These are phyloP conservation scores for Penicillium daleae DNA, from an alignment of 495 filamentous ascomycete species.

Conservation along the genomic window DNA sequence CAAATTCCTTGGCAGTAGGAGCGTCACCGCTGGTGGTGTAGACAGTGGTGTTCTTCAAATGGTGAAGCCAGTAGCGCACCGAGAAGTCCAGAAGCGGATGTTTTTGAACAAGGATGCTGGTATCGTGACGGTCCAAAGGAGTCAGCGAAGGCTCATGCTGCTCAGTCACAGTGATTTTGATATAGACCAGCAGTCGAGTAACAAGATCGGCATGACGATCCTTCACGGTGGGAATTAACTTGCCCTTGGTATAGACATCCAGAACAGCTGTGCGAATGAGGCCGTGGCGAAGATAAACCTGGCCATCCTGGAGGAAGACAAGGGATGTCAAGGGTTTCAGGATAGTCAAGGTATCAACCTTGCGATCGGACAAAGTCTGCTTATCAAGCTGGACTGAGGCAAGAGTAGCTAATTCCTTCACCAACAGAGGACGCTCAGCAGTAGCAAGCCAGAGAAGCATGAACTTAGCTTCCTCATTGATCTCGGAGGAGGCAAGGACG, in stretches of 20 bases:
- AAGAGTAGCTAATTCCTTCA: conserved; percentile 33
- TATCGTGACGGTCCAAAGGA: conserved; percentile 29
- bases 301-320: conserved; percentile 38
- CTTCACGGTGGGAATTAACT: conserved; percentile 32
- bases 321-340: conserved; percentile 34
- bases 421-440: conserved; percentile 35
- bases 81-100: conserved; percentile 42
- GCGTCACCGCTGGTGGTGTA: conserved; percentile 33
- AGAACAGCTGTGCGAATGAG: conserved; percentile 35
- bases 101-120: conserved; percentile 23
- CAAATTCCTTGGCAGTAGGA: conserved; percentile 33
- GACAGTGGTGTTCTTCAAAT: conserved; percentile 31
- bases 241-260: conserved; percentile 35
- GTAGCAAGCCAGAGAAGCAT: conserved; percentile 41
- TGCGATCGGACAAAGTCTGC: conserved; percentile 29
- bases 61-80: conserved; percentile 42
- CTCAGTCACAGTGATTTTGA: conserved; percentile 31
- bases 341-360: conserved; percentile 22
- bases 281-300: conserved; percentile 40
- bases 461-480: conserved; percentile 32
- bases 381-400: conserved; percentile 37
- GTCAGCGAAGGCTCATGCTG: conserved; percentile 36
- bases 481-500: conserved; percentile 22
- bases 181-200: conserved; percentile 36
- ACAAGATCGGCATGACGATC: conserved; percentile 39